phyloP scores from a whole-genome alignment of 768 basidiomycete species.

The Clavaria fumosa region DNA sequence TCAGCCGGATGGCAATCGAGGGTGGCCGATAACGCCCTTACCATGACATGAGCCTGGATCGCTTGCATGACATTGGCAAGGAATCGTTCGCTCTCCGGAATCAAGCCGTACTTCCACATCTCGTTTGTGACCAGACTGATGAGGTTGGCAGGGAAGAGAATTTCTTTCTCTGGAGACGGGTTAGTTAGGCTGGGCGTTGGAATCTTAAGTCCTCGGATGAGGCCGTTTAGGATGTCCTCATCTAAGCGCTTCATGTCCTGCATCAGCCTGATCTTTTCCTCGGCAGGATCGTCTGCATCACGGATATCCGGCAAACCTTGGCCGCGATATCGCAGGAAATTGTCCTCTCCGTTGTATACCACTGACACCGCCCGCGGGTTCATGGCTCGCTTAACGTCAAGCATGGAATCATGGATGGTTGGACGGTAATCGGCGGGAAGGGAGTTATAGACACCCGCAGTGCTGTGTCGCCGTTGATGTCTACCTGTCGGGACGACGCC shows the following conservation, averaged over 20 bases:
- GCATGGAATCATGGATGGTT: conserved; percentile 65
- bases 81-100: conserved; percentile 93
- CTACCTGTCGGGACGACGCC: conserved; percentile 25
- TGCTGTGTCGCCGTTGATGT: conserved; percentile 77
- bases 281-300: conserved; percentile 74
- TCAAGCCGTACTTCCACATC: conserved; percentile 99
- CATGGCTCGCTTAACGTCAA: conserved; percentile 50
- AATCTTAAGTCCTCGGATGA: conserved; percentile 86
- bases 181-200: conserved; percentile 81
- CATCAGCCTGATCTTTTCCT: conserved; percentile 90
- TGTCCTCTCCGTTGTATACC: conserved; percentile 74
- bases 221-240: conserved; percentile 81
- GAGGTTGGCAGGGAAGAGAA: conserved; percentile 96
- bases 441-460: conserved; percentile 61
- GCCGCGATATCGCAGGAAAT: conserved; percentile 44
- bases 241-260: conserved; percentile 82
- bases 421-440: conserved; percentile 48
- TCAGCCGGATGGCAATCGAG: conserved; percentile 5
- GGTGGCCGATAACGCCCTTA: conserved; percentile 24
- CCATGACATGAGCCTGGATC: conserved; percentile 96
- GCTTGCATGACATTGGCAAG: conserved; percentile 98
- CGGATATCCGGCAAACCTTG: conserved; percentile 59
- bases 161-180: conserved; percentile 91
- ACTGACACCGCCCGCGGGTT: conserved; percentile 81
- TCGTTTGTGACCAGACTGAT: conserved; percentile 98